Percentiles rank a stretch among this genome's conserved stretches.
These are phyloP conservation scores for Yamadazyma triangularis DNA, from an alignment of 1,139 yeast species.

Conservation along the genomic window DNA sequence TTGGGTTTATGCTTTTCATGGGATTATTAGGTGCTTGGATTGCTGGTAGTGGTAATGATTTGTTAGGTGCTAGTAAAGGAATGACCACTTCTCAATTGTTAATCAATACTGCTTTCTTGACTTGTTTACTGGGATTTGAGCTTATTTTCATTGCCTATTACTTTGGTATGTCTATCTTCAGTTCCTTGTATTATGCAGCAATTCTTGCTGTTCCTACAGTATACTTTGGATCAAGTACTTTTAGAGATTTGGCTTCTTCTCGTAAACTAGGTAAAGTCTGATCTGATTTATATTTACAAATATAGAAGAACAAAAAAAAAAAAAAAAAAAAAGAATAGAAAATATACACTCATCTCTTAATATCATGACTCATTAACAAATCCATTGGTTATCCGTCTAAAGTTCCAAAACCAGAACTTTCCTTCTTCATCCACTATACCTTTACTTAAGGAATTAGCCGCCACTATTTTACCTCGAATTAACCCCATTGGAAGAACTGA, in stretches of 20 bases:
- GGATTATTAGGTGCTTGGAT: slow-evolving; percentile 48
- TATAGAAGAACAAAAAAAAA: too few relatives aligned
- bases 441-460: slow-evolving; percentile 46
- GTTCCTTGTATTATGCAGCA: slow-evolving; percentile 52
- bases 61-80: slow-evolving; percentile 33
- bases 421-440: slow-evolving; percentile 25
- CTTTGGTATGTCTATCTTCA: slow-evolving; percentile 66
- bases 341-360: too few relatives aligned
- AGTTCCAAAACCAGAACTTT: slow-evolving; percentile 44
- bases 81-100: slow-evolving; percentile 23
- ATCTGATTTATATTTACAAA: too few relatives aligned
- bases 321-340: too few relatives aligned
- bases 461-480: slow-evolving; percentile 83
- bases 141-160: slow-evolving; percentile 63
- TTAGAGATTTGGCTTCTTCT: slow-evolving; percentile 27
- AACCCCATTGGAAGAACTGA: slow-evolving; percentile 85
- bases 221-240: slow-evolving; percentile 65
- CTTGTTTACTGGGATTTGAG: slow-evolving; percentile 57
- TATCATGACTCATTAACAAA: slow-evolving; percentile 25
- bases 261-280: slow-evolving; percentile 28
- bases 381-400: slow-evolving; percentile 49
- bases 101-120: slow-evolving; percentile 46
- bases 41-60: slow-evolving; percentile 39
- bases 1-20: slow-evolving; percentile 39
- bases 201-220: slow-evolving; percentile 54